Conservation (phyloP, 2,329 filamentous ascomycete species). For the Hymenoscyphus fraxineus region DNA sequence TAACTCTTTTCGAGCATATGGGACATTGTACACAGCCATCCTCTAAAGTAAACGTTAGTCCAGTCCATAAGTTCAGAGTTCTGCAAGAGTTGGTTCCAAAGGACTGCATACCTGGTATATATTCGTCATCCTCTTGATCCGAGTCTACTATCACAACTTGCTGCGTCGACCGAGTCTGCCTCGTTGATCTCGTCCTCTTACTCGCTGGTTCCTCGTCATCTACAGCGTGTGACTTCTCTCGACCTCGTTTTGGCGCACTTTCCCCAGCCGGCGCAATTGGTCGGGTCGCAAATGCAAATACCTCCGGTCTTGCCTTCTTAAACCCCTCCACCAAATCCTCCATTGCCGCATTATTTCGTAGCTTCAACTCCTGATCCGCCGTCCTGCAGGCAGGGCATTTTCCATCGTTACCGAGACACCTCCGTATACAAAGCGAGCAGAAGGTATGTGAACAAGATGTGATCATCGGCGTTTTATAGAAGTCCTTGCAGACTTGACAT, state of each 20-base stretch:
- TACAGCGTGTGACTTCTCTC: slow-evolving; percentile 32
- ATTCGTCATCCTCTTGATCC: slow-evolving; percentile 29
- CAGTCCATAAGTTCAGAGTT: neutral
- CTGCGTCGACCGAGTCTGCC: slow-evolving; percentile 41
- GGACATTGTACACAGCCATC: slow-evolving; percentile 75
- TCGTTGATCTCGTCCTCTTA: slow-evolving; percentile 52
- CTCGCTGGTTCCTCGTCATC: slow-evolving; percentile 34
- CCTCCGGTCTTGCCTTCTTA: slow-evolving; percentile 55
- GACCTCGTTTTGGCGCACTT: slow-evolving; percentile 51
- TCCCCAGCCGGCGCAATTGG: slow-evolving; percentile 27
- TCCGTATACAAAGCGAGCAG: slow-evolving; percentile 90
- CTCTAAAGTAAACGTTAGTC: slow-evolving; percentile 19
- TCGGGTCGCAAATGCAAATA: slow-evolving; percentile 61
- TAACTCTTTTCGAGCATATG: slow-evolving; percentile 73
- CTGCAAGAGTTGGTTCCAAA: neutral
- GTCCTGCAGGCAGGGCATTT: slow-evolving; percentile 83
- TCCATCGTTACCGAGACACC: slow-evolving; percentile 76
- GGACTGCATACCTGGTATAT: slow-evolving; percentile 27
- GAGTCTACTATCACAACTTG: slow-evolving; percentile 35
- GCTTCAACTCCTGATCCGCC: slow-evolving; percentile 75
- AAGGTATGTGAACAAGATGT: slow-evolving; percentile 95
- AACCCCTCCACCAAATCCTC: slow-evolving; percentile 84
- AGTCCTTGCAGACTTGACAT: slow-evolving; percentile 98
- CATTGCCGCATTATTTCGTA: slow-evolving; percentile 80
- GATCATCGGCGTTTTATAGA: slow-evolving; percentile 90